phyloP scores from a whole-genome alignment of 768 basidiomycete species.

The Tulasnella sp. region DNA sequence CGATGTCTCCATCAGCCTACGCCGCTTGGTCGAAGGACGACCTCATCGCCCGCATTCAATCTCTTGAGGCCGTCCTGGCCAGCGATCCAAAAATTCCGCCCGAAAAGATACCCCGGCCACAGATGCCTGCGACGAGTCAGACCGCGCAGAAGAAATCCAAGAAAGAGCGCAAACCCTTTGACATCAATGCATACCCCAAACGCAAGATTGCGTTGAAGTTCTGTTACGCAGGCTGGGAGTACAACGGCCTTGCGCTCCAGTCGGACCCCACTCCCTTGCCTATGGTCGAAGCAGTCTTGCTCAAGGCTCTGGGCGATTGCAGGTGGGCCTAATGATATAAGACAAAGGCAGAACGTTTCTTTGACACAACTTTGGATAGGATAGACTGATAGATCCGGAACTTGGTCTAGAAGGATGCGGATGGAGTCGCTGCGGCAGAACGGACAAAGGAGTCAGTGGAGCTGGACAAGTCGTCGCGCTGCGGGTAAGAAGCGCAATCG shows the following conservation, averaged over 20 bases:
- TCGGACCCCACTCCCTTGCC: slow-evolving; percentile 68
- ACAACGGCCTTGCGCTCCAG: slow-evolving; percentile 89
- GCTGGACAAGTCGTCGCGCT: slow-evolving; percentile 92
- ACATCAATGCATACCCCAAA: slow-evolving; percentile 67
- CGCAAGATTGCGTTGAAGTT: slow-evolving; percentile 95
- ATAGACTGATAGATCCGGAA: slow-evolving; percentile 73
- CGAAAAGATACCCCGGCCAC: slow-evolving; percentile 39
- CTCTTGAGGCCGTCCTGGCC: slow-evolving; percentile 53
- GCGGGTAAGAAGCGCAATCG: slow-evolving; percentile 78
- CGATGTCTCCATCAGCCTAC: slow-evolving; percentile 45
- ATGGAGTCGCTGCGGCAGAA: slow-evolving; percentile 91
- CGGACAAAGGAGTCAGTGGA: slow-evolving; percentile 93
- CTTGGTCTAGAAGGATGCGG: slow-evolving; percentile 82
- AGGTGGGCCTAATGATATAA: neutral
- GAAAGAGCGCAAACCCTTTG: slow-evolving; percentile 51
- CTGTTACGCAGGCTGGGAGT: slow-evolving; percentile 90
- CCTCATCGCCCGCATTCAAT: slow-evolving; percentile 64
- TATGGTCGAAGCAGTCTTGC: slow-evolving; percentile 88
- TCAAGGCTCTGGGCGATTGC: slow-evolving; percentile 67
- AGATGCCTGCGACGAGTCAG: neutral
- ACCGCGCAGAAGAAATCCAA: slow-evolving; percentile 36
- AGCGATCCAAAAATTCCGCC: slow-evolving; percentile 31
- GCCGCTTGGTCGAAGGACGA: slow-evolving; percentile 66
- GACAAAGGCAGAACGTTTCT: too few species aligned
- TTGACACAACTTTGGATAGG: slow-evolving; percentile 42